Evolutionary conservation across 441 rosid species (phyloP), one percentile per base, ranked within the genome.

Genomic region (Pelargonium myrrhifolium): DNA sequence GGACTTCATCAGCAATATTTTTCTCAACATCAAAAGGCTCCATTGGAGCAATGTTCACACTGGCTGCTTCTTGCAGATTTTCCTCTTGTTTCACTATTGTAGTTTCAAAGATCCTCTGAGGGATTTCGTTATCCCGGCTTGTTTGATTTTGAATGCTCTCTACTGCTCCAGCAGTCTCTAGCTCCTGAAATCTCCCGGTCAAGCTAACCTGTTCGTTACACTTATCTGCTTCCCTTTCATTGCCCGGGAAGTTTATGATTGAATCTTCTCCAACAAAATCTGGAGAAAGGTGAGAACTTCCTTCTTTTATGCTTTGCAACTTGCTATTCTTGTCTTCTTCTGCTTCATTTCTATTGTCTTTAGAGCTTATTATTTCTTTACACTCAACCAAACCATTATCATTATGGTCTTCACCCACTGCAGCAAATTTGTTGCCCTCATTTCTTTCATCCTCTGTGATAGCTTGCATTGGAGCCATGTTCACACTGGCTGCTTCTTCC

Each of bases 131-230:
- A 66, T 62, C 67, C 1, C 69, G 62, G 62, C 63, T 10, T 14
- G 65, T 61, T 22, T 61, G 43, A 9, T 61, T 42, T 47, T 64
- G 14, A 24, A 45, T 74, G n/a, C n/a, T n/a, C 53, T 73, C 72
- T 12, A 11, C 59, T 15, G 22, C 47, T 68, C 49, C 42, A 60
- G 20, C 61, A 43, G 76, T 49, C 40, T 70, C 65, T 1, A 71
- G 59, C 63, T 66, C 68, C 72, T 69, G 72, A 14, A 6, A 58
- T 40, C 43, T 3, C 15, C 15, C 12, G 1, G 18, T 63, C 53
- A 7, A 20, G 6, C 70, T 68, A 45, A 81, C 84, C 81, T 78
- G 74, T 71, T 20, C 42, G 22, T 65, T 14, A 1, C 69, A 53
- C 14, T 67, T 65, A 24, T 67, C 65, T 14, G 70, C 26, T 14